Percentiles rank a stretch among this genome's conserved stretches.
These are phyloP conservation scores for Starmerella etchellsii DNA, from an alignment of 805 yeast genomes.

Conservation along the genomic window DNA sequence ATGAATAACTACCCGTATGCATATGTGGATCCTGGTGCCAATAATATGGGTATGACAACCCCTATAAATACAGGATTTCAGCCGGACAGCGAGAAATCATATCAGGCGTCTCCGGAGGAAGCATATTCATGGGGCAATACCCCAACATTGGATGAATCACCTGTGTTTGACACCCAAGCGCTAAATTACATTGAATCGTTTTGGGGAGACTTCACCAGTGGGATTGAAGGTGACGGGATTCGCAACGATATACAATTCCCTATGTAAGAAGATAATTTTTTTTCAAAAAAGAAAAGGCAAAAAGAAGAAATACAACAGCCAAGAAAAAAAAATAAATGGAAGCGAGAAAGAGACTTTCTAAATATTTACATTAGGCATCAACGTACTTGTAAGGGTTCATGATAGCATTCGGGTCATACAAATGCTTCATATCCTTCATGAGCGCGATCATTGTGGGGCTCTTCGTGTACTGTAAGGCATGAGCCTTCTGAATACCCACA, in stretches of 20 bases:
- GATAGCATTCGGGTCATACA: conserved; percentile 82
- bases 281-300: neutral
- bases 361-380: conserved; percentile 3
- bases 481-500: conserved; percentile 89
- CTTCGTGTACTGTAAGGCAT: conserved; percentile 77
- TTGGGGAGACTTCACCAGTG: conserved; percentile 6
- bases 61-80: no score
- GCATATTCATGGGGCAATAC: neutral
- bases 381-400: conserved; percentile 80
- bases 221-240: neutral
- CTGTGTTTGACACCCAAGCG: conserved; percentile 1
- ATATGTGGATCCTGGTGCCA: no score
- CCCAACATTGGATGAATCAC: neutral
- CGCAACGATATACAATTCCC: conserved; percentile 4
- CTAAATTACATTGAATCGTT: conserved; percentile 8
- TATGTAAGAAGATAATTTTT: neutral
- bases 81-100: neutral
- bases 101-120: neutral
- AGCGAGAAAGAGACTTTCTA: neutral
- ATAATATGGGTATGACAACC: no score
- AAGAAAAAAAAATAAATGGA: neutral
- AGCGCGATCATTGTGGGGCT: conserved; percentile 52
- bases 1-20: no score
- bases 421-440: conserved; percentile 67
- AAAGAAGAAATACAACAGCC: conserved; percentile 1